Base-by-base conservation (phyloP, 1,284 basidiomycete genomes). In the Inonotus obliquus region DNA sequence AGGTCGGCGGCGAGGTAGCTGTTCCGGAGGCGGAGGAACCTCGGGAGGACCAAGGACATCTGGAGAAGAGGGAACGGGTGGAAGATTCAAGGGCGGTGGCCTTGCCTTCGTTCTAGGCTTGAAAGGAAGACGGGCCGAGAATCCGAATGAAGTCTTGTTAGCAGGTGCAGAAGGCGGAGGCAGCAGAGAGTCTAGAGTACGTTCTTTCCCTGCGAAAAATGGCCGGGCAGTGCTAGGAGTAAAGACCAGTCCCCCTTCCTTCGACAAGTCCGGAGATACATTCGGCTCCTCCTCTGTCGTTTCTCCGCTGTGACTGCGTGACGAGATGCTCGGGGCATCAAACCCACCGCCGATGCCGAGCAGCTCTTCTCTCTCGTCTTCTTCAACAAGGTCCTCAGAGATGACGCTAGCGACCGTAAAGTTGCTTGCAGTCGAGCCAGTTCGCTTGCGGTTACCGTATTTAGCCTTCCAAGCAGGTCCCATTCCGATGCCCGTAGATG, bases 361-460 rank as follows among this genome's bases (percentile, higher is more conserved):
- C 1, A 91, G 74, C 60, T 85, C 86, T 60, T 81, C 75, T 66
- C 91, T 87, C 69, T 92, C 90, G 35, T 91, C 88, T 66, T 89
- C 89, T 68, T 92, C 91, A 19, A 92, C 83, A 7, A 92, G 79
- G 61, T 92, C 81, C 71, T 92, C 90, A 67, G 87, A 91, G 51
- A 91, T 72, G 39, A 89, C 76, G 69, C 88, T 91, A 65, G 81
- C 81, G 49, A 74, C 79, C 0, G 86, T 89, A 65, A 76, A 75
- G 67, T 81, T 83, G 69, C 89, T 91, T 17, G 87, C 84, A 55
- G 86, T 77, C 17, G 89, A 91, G 2, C 83, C 87, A 13, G 87
- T 80, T 49, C 89, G 86, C 67, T 86, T 87, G 65, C 89, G 83
- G 27, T 73, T 69, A 47, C 77, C 78, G 68, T 85, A 89, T 56